Percentiles rank a stretch among this genome's conserved stretches.
phyloP scores from a whole-genome alignment of 805 yeast genomes.

The Myxozyma vanderwaltii region DNA sequence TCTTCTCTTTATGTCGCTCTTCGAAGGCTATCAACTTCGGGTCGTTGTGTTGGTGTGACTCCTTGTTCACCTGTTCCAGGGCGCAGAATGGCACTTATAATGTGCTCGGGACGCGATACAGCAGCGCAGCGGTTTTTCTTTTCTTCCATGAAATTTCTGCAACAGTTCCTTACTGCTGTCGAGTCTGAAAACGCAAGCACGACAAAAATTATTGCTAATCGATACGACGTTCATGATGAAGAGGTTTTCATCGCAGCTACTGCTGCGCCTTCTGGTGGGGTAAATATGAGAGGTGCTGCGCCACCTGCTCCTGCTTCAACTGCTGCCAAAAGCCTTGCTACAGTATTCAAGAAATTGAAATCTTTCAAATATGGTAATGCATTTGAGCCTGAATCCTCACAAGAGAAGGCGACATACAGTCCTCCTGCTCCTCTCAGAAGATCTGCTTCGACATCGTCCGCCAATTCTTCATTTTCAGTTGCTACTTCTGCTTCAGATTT shows the following conservation, averaged over 20 bases:
- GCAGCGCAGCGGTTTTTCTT: slow-evolving; percentile 28
- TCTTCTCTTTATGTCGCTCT: slow-evolving; percentile 5
- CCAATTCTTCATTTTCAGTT: slow-evolving; percentile 5
- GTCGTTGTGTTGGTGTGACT: not conserved
- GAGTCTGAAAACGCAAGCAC: slow-evolving; percentile 2
- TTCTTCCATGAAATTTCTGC: slow-evolving; percentile 16
- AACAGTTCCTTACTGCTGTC: slow-evolving; percentile 5
- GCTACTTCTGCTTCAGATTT: slow-evolving; percentile 8
- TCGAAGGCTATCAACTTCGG: slow-evolving; percentile 6
- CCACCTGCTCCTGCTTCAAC: not conserved
- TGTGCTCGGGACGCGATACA: slow-evolving; percentile 23
- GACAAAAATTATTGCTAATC: slow-evolving; percentile 4
- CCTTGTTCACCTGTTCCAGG: slow-evolving; percentile 29
- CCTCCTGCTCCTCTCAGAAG: not conserved
- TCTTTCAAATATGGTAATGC: not conserved
- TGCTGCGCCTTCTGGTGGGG: not conserved
- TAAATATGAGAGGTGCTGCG: not conserved
- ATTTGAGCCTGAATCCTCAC: not conserved
- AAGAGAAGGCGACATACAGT: too few relatives aligned
- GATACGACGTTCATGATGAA: slow-evolving; percentile 34
- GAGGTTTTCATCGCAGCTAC: slow-evolving; percentile 24
- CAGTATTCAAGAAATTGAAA: slow-evolving; percentile 10
- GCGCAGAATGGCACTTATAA: slow-evolving; percentile 27
- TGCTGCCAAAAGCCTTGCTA: slow-evolving; percentile 4
- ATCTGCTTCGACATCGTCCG: slow-evolving; percentile 6